Conservation (phyloP, 345 rosid species). For the Carallia brachiata region DNA sequence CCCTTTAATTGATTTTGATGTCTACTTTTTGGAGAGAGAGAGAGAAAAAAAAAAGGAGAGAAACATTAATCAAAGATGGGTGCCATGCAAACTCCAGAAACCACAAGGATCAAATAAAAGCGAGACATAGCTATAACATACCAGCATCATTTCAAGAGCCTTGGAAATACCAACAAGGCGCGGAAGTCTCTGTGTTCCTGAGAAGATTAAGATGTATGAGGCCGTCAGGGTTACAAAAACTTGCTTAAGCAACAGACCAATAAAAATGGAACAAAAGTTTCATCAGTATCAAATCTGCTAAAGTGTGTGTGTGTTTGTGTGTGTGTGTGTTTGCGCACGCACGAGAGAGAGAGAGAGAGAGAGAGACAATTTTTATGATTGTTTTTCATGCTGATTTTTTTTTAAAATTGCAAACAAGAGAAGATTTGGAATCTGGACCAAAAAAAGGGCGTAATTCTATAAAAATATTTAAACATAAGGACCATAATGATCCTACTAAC, state of each 20-base stretch:
- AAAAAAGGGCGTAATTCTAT: background rate
- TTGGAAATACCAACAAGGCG: constrained; percentile 95
- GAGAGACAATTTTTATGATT: too few relatives aligned
- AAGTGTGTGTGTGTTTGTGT: too few relatives aligned
- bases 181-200: constrained; percentile 98
- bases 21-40: constrained; percentile 35
- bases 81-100: constrained; percentile 4
- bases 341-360: too few relatives aligned
- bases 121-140: constrained; percentile 31
- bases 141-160: constrained; percentile 98
- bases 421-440: too few relatives aligned
- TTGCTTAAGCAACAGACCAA: background rate
- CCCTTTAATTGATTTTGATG: constrained; percentile 74
- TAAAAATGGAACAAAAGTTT: too few relatives aligned
- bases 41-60: background rate
- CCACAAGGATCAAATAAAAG: constrained; percentile 14
- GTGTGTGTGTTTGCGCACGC: too few relatives aligned
- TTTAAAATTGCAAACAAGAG: too few relatives aligned
- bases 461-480: background rate
- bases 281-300: too few relatives aligned
- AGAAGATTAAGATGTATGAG: constrained; percentile 30
- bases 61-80: constrained; percentile 2
- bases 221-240: background rate
- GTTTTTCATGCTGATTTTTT: too few relatives aligned
- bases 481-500: background rate